phyloP scores from a whole-genome alignment of 371 early-diverging fungal genomes.

The Mortierella sp. region DNA sequence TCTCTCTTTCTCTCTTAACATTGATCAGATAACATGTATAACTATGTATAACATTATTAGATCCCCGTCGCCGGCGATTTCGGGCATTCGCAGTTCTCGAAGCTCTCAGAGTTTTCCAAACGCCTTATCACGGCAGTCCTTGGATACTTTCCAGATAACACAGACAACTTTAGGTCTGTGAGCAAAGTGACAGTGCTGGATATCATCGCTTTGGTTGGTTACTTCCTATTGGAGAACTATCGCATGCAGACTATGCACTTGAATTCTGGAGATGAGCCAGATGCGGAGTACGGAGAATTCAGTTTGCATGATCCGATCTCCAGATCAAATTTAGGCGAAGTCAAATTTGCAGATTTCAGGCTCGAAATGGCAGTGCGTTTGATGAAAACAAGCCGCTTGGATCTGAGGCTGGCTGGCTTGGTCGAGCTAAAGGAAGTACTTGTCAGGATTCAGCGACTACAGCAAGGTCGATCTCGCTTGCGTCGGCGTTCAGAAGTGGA shows the following conservation, averaged over 20 bases:
- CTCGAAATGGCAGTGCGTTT: conserved; percentile 58
- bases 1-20: background rate
- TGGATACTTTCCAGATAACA: conserved; percentile 39
- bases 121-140: conserved; percentile 33
- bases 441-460: conserved; percentile 48
- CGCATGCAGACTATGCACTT: conserved; percentile 18
- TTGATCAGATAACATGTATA: background rate
- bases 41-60: background rate
- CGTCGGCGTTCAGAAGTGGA: conserved; percentile 52
- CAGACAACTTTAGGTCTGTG: conserved; percentile 38
- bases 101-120: conserved; percentile 23
- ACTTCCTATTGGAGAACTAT: conserved; percentile 42
- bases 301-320: conserved; percentile 35
- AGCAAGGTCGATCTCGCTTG: conserved; percentile 37
- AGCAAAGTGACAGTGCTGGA: conserved; percentile 34
- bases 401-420: conserved; percentile 59
- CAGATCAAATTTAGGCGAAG: conserved; percentile 43
- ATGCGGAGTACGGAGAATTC: conserved; percentile 39
- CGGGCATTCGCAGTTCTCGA: conserved; percentile 6
- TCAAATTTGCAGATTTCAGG: conserved; percentile 56
- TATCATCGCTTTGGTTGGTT: conserved; percentile 36
- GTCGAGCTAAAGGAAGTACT: conserved; percentile 59
- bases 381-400: conserved; percentile 57
- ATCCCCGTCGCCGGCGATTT: conserved; percentile 24
- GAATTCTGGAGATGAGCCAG: conserved; percentile 21